Conservation (phyloP, 495 filamentous ascomycete genomes). For the Penicillium canariense region DNA sequence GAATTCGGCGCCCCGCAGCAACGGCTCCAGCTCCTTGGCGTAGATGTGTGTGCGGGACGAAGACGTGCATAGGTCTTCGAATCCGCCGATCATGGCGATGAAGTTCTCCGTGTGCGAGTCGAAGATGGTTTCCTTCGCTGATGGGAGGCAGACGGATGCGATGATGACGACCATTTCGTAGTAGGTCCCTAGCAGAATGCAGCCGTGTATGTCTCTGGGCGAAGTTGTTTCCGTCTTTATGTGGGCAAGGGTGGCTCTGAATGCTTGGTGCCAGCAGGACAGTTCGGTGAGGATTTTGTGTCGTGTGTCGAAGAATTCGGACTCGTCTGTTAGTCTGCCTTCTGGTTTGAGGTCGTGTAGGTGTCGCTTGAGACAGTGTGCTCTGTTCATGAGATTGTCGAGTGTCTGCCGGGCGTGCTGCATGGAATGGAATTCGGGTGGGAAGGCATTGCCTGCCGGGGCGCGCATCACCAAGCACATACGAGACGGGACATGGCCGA, state of each 20-base stretch:
- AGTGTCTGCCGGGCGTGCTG: conserved; percentile 15
- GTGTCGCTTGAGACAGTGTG: conserved; percentile 17
- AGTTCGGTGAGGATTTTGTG: conserved; percentile 9
- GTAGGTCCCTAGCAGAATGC: conserved; percentile 39
- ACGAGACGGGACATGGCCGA: conserved; percentile 20
- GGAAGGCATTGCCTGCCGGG: conserved; percentile 10
- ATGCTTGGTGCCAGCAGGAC: conserved; percentile 16
- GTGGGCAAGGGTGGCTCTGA: conserved; percentile 1
- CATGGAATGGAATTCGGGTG: conserved; percentile 11
- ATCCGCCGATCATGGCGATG: conserved; percentile 27
- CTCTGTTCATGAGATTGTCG: conserved; percentile 18
- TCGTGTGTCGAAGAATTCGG: conserved; percentile 6
- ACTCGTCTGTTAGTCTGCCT: background rate
- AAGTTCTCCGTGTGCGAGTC: conserved; percentile 44
- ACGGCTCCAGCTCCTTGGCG: background rate
- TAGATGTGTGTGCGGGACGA: conserved; percentile 4
- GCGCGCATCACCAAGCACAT: conserved; percentile 16
- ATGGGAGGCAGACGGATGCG: conserved; percentile 34
- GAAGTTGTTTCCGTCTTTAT: background rate
- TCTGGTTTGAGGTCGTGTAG: background rate
- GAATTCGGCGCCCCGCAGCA: conserved; percentile 6
- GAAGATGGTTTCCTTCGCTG: conserved; percentile 36
- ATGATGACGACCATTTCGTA: conserved; percentile 50
- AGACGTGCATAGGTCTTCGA: conserved; percentile 31
- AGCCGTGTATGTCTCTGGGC: conserved; percentile 18